These are phyloP conservation scores for Dactylellina sp. DNA, from an alignment of 2,329 filamentous ascomycete species.

Conservation along the genomic window DNA sequence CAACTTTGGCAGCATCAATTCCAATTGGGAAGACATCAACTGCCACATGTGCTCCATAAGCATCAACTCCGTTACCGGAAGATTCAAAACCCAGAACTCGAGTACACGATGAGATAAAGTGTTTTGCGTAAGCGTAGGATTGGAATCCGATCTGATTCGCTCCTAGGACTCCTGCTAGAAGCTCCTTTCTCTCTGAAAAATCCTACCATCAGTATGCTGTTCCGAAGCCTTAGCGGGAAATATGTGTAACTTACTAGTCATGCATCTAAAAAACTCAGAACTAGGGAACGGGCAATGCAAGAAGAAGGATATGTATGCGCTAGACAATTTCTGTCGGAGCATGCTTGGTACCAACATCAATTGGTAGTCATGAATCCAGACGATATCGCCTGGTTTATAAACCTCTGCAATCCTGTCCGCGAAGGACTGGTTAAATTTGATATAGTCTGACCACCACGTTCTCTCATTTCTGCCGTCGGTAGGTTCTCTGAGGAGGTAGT, in stretches of 20 bases:
- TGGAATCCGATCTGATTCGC: constrained; percentile 96
- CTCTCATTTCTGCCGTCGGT: constrained; percentile 85
- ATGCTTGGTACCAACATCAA: constrained; percentile 89
- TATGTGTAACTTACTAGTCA: constrained; percentile 64
- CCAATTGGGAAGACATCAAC: constrained; percentile 95
- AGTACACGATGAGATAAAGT: constrained; percentile 94
- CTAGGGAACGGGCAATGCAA: constrained; percentile 94
- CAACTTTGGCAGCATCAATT: constrained; percentile 85
- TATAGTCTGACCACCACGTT: constrained; percentile 90
- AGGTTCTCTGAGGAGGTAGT: constrained; percentile 92
- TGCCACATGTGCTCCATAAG: constrained; percentile 87
- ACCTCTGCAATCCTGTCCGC: constrained; percentile 87
- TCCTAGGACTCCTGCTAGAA: constrained; percentile 88
- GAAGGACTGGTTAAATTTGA: constrained; percentile 90
- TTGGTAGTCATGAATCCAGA: constrained; percentile 95
- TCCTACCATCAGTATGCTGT: constrained; percentile 1
- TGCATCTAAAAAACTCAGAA: constrained; percentile 91
- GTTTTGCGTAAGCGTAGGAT: constrained; percentile 92
- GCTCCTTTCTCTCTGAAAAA: constrained; percentile 82
- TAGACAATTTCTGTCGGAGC: constrained; percentile 83
- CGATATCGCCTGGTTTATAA: constrained; percentile 91
- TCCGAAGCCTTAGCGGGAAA: neutral
- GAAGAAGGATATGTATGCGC: constrained; percentile 95
- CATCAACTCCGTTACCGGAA: constrained; percentile 75
- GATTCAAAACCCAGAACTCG: constrained; percentile 81